Conservation (phyloP, 2,329 filamentous ascomycete species). For the Diaporthe aspalathi region DNA sequence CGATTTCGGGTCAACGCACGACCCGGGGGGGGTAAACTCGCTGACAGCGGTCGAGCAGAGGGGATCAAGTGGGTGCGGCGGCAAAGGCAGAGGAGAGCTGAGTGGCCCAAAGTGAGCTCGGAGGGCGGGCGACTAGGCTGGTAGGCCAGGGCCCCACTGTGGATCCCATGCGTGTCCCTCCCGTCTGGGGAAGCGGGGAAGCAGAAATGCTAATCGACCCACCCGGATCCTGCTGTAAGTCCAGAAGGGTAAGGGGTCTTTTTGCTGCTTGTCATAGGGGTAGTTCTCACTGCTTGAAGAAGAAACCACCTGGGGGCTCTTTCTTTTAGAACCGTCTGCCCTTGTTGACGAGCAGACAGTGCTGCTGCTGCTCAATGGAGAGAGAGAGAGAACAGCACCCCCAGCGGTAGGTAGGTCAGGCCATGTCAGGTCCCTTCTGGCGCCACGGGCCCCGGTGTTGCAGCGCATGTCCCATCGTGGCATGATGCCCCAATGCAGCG, state of each 20-base stretch:
- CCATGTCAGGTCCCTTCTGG: constrained; percentile 22
- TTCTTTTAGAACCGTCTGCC: not conserved
- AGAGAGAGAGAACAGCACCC: not conserved
- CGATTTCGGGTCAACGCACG: too few species aligned
- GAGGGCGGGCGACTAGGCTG: not conserved
- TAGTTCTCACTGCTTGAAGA: not conserved
- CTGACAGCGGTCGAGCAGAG: too few species aligned
- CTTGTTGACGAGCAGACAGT: not conserved
- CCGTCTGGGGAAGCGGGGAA: constrained; percentile 40
- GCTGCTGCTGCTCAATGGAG: too few species aligned
- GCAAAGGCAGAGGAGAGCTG: constrained; percentile 16
- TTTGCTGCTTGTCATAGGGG: constrained; percentile 18
- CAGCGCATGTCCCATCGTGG: constrained; percentile 15
- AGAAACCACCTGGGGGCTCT: not conserved
- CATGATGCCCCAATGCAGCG: constrained; percentile 21
- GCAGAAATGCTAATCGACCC: constrained; percentile 28
- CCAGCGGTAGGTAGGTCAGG: constrained; percentile 11
- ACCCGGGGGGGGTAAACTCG: too few species aligned
- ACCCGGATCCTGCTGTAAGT: constrained; percentile 6
- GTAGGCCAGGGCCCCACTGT: not conserved
- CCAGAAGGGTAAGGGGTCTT: constrained; percentile 29
- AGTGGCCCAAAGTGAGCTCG: not conserved
- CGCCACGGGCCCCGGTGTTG: constrained; percentile 15
- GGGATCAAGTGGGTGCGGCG: constrained; percentile 4
- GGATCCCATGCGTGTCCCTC: constrained; percentile 22